Evolutionary conservation across 2,329 filamentous ascomycete genomes (phyloP).

Genomic region (Myriosclerotinia curreyana): DNA sequence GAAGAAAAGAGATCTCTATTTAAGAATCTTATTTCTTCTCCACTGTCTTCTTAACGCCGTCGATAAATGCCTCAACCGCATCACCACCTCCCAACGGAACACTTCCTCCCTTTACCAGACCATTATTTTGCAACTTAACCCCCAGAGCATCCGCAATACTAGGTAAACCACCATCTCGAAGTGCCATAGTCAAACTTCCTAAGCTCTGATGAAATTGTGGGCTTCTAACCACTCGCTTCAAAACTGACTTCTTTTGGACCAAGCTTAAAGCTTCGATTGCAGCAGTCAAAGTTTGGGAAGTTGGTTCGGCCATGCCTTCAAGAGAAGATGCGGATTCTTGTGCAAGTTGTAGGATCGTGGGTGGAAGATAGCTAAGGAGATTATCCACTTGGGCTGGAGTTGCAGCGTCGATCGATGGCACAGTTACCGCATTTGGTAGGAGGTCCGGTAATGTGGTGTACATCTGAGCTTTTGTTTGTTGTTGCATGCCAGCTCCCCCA

Average conservation of each 20-base stretch:
- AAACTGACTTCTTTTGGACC: slow-evolving; percentile 73
- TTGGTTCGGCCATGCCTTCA: slow-evolving; percentile 60
- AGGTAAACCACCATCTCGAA: slow-evolving; percentile 86
- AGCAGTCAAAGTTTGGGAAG: slow-evolving; percentile 64
- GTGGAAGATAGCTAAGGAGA: slow-evolving; percentile 75
- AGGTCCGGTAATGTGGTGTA: slow-evolving; percentile 87
- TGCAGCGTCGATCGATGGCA: slow-evolving; percentile 65
- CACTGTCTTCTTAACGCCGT: slow-evolving; percentile 79
- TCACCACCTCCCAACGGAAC: slow-evolving; percentile 85
- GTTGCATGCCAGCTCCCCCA: slow-evolving; percentile 42
- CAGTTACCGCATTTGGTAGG: slow-evolving; percentile 71
- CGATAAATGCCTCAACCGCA: slow-evolving; percentile 86
- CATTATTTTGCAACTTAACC: slow-evolving; percentile 79
- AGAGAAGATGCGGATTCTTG: slow-evolving; percentile 62
- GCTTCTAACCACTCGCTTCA: slow-evolving; percentile 79
- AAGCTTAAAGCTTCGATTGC: slow-evolving; percentile 71
- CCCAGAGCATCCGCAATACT: slow-evolving; percentile 84
- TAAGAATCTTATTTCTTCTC: slow-evolving; percentile 47
- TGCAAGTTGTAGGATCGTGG: slow-evolving; percentile 71
- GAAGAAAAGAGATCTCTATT: neutral
- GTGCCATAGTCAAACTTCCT: slow-evolving; percentile 77
- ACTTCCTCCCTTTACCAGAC: slow-evolving; percentile 71
- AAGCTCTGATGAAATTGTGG: slow-evolving; percentile 90
- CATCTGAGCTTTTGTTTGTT: slow-evolving; percentile 55
- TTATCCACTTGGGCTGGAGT: slow-evolving; percentile 65